These are phyloP conservation scores for Albatrellus sp. DNA, from an alignment of 1,284 basidiomycete species.

Conservation along the genomic window DNA sequence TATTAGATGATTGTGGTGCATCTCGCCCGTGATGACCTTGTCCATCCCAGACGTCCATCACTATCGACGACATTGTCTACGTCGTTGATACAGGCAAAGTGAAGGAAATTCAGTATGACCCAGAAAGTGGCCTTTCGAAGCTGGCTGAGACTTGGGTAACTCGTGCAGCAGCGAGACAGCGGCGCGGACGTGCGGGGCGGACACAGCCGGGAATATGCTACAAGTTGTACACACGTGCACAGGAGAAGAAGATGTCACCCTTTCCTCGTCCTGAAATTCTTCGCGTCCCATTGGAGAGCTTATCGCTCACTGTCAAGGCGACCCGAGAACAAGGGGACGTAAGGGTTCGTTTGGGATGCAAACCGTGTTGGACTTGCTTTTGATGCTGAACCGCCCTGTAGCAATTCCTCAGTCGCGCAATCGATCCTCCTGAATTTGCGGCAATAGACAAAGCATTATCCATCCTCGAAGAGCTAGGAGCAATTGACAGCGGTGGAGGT, in stretches of 20 bases:
- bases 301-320: slow-evolving; percentile 77
- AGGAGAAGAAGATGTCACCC: slow-evolving; percentile 56
- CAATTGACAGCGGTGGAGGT: slow-evolving; percentile 49
- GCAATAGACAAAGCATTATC: slow-evolving; percentile 75
- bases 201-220: slow-evolving; percentile 76
- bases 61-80: slow-evolving; percentile 83
- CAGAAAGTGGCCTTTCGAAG: slow-evolving; percentile 63
- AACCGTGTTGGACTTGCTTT: not conserved
- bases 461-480: slow-evolving; percentile 71
- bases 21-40: not conserved
- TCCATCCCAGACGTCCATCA: slow-evolving; percentile 75
- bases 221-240: slow-evolving; percentile 74
- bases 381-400: slow-evolving; percentile 8
- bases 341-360: slow-evolving; percentile 32
- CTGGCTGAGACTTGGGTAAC: slow-evolving; percentile 76
- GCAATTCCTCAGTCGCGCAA: slow-evolving; percentile 59
- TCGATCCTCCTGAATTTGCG: slow-evolving; percentile 71
- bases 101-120: slow-evolving; percentile 82
- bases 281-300: slow-evolving; percentile 78
- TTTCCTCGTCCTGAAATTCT: slow-evolving; percentile 85
- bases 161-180: slow-evolving; percentile 72
- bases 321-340: slow-evolving; percentile 74
- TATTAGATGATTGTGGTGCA: slow-evolving; percentile 7
- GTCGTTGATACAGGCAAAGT: slow-evolving; percentile 83
- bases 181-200: slow-evolving; percentile 84